A percentile compares a stretch with the other conserved stretches of the same genome.
These are phyloP conservation scores for Aureobasidium sp. DNA, from an alignment of 2,329 filamentous ascomycete species.

Conservation along the genomic window DNA sequence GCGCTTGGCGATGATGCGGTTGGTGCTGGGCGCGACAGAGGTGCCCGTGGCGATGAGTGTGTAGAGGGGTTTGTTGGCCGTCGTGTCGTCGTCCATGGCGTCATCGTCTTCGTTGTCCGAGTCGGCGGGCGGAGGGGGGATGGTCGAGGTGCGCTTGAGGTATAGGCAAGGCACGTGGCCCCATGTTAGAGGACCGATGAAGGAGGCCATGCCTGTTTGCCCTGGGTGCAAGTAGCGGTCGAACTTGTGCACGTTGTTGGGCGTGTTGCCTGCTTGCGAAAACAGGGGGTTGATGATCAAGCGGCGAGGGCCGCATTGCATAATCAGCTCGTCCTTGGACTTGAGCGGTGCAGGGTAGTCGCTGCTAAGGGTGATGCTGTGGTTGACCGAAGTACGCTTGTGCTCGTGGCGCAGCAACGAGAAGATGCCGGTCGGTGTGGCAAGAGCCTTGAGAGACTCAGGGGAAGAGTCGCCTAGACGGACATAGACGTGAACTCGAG, in stretches of 20 bases:
- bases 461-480: conserved; percentile 38
- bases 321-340: conserved; percentile 83
- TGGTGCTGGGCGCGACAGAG: conserved; percentile 63
- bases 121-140: conserved; percentile 36
- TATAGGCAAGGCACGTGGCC: conserved; percentile 83
- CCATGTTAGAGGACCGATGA: conserved; percentile 87
- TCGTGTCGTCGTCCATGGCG: conserved; percentile 16
- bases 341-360: conserved; percentile 70
- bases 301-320: conserved; percentile 82
- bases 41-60: conserved; percentile 81
- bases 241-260: conserved; percentile 96
- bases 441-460: conserved; percentile 43
- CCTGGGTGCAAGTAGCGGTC: conserved; percentile 87
- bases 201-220: conserved; percentile 77
- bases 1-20: conserved; percentile 82
- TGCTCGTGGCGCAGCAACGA: conserved; percentile 89
- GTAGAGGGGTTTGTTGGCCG: neutral
- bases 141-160: conserved; percentile 55
- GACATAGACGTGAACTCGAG: conserved; percentile 71
- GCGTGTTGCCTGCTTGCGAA: conserved; percentile 79
- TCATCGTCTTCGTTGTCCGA: conserved; percentile 34
- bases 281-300: conserved; percentile 85
- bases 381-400: conserved; percentile 83
- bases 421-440: conserved; percentile 63
- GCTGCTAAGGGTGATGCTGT: conserved; percentile 76